Conservation (phyloP, 768 basidiomycete species). For the Russula vinacea region DNA sequence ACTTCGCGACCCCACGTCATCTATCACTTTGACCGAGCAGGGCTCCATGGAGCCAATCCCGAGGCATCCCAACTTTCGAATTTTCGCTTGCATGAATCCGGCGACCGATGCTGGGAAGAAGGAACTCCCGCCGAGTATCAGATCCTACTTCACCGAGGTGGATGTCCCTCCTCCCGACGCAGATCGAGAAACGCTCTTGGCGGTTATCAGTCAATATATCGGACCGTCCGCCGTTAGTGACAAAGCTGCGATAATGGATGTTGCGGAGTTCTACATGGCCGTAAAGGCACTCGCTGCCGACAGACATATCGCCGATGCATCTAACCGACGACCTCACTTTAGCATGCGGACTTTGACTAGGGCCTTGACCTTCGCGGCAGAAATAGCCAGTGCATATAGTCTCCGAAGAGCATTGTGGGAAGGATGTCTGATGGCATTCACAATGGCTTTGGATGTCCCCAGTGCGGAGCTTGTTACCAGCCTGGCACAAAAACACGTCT, state of each 20-base stretch:
- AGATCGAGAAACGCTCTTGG: constrained; percentile 83
- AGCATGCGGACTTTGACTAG: constrained; percentile 95
- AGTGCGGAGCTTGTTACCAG: constrained; percentile 64
- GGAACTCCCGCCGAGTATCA: constrained; percentile 87
- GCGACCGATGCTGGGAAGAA: constrained; percentile 99
- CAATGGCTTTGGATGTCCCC: constrained; percentile 80
- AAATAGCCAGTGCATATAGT: constrained; percentile 72
- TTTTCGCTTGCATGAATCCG: constrained; percentile 99
- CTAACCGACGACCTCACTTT: constrained; percentile 90
- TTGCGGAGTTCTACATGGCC: constrained; percentile 84
- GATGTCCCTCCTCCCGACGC: constrained; percentile 93
- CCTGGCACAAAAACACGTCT: constrained; percentile 73
- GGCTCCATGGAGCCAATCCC: constrained; percentile 86
- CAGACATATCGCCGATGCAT: constrained; percentile 85
- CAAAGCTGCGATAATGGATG: constrained; percentile 80
- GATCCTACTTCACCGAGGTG: constrained; percentile 90
- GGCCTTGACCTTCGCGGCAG: constrained; percentile 84
- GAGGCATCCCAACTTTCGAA: constrained; percentile 91
- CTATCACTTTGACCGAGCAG: constrained; percentile 90
- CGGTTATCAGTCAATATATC: constrained; percentile 87
- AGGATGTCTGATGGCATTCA: constrained; percentile 96
- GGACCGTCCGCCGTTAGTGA: constrained; percentile 80
- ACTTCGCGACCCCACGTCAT: constrained; percentile 78
- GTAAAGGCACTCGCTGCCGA: constrained; percentile 73
- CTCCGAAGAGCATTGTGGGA: constrained; percentile 90